phyloP scores from a whole-genome alignment of 2,329 filamentous ascomycete genomes.

The Colletotrichum simmondsii region DNA sequence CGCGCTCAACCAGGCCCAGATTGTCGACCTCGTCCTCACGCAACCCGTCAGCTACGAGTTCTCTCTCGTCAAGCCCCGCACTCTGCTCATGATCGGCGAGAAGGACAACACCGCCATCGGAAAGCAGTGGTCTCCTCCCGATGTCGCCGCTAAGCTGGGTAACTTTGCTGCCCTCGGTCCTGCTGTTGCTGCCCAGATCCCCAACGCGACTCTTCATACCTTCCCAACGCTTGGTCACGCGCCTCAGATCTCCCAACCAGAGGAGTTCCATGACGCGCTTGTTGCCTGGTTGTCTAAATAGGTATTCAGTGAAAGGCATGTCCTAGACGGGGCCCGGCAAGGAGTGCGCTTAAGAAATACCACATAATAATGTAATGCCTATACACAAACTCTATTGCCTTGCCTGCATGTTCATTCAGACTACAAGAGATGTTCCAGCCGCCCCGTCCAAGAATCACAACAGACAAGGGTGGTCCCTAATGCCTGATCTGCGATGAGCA shows the following conservation, averaged over 20 bases:
- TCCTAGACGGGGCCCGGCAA: background rate
- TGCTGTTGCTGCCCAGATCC: slow-evolving; percentile 54
- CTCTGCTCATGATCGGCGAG: slow-evolving; percentile 61
- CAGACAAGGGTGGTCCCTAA: background rate
- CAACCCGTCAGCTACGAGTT: slow-evolving; percentile 64
- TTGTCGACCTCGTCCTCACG: slow-evolving; percentile 66
- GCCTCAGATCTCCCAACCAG: slow-evolving; percentile 63
- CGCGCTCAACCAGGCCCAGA: slow-evolving; percentile 58
- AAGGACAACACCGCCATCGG: slow-evolving; percentile 67
- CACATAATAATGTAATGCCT: background rate
- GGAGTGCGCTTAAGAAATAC: background rate
- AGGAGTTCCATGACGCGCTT: slow-evolving; percentile 56
- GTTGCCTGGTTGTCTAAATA: slow-evolving; percentile 52
- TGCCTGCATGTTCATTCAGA: too few relatives aligned
- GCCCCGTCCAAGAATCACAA: background rate
- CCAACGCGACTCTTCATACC: slow-evolving; percentile 55
- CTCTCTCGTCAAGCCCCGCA: slow-evolving; percentile 53
- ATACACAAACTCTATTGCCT: background rate
- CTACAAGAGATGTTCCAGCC: background rate
- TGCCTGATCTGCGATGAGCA: background rate
- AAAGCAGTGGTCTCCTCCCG: slow-evolving; percentile 59
- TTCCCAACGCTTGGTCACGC: slow-evolving; percentile 62
- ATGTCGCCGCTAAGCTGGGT: slow-evolving; percentile 56
- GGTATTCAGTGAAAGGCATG: background rate
- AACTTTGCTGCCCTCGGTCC: slow-evolving; percentile 61